Evolutionary conservation across 495 filamentous ascomycete genomes (phyloP).

Genomic region (Aspergillus egyptiacus): DNA sequence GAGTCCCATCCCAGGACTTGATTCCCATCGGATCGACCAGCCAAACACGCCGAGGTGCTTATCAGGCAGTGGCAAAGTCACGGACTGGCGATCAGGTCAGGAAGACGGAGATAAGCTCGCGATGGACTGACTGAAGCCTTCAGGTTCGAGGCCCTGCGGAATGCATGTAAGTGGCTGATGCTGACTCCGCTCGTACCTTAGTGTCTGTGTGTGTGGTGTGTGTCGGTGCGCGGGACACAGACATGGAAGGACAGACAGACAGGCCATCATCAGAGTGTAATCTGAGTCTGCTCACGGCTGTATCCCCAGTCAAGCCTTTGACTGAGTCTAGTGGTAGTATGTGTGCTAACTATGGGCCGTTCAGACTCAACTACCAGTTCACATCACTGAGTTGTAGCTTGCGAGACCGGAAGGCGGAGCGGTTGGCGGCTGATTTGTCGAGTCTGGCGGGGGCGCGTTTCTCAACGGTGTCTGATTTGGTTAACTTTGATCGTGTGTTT

Average conservation of each 20-base stretch:
- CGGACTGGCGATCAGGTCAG: too few species aligned
- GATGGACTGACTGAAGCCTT: too few species aligned
- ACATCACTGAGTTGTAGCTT: constrained; percentile 94
- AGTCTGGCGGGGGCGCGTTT: constrained; percentile 37
- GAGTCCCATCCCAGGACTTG: too few species aligned
- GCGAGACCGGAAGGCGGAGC: constrained; percentile 74
- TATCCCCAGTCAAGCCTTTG: background rate
- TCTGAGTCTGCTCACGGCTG: background rate
- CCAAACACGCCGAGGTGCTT: too few species aligned
- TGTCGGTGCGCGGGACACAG: background rate
- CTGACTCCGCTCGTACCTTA: background rate
- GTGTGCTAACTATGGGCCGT: background rate
- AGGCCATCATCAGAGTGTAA: background rate
- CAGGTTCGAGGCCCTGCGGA: background rate
- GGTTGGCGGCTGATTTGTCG: constrained; percentile 66
- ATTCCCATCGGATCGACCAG: too few species aligned
- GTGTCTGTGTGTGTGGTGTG: too few species aligned
- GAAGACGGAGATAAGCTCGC: too few species aligned
- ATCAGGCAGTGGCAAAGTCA: too few species aligned
- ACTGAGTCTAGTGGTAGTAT: background rate
- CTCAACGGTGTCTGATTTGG: constrained; percentile 24
- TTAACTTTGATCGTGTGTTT: background rate
- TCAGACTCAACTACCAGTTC: constrained; percentile 68
- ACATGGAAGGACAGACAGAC: background rate
- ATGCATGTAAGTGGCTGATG: background rate